Base-by-base conservation (phyloP, 1,284 basidiomycete genomes). In the Leccinum cinnamomeum region DNA sequence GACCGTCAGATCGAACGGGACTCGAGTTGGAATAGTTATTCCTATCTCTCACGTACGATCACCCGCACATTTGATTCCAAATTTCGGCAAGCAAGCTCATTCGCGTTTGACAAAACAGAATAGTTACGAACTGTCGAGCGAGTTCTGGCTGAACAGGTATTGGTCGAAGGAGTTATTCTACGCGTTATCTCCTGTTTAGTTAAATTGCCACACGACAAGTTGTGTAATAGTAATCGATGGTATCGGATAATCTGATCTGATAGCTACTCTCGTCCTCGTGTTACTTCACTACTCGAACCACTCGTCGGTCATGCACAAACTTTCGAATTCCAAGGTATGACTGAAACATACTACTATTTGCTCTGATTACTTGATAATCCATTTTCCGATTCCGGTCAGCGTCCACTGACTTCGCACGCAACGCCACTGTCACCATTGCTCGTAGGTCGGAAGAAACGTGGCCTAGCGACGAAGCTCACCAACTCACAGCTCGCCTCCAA, bases 91-190 rank as follows among this genome's bases (percentile, higher is more conserved):
- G 41, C 16, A 44, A 44, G 41, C 41, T 44, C 41, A 44, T 44
- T 44, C n/a, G 16, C 7, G 7, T 16, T 6, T 44, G 41, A 44
- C 41, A 16, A 44, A 44, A 44, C 16, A 18, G 14, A 44, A n/a
- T 18, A 44, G 41, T 44, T 44, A 44, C 16, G 41, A 44, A 44
- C n/a, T 44, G 16, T 44, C 16, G 41, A 44, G n/a, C 7, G 14
- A 59, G 6, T 59, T 59, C 18, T 59, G 58, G 58, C 14, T 59
- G 5, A 59, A 59, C 12, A 59, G 33, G 16, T 59, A 54, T 11
- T 59, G 58, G 53, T 33, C 10, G 5, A 53, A 53, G 14, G 58
- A 59, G 7, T 54, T 48, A 46, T 23, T 46, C 44, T 59, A 59
- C 2, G 16, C 6, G 10, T 46, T 46, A 46, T 46, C n/a, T 46